Conservation (phyloP, 2,329 filamentous ascomycete species). For the Hirsutella rhossiliensis region DNA sequence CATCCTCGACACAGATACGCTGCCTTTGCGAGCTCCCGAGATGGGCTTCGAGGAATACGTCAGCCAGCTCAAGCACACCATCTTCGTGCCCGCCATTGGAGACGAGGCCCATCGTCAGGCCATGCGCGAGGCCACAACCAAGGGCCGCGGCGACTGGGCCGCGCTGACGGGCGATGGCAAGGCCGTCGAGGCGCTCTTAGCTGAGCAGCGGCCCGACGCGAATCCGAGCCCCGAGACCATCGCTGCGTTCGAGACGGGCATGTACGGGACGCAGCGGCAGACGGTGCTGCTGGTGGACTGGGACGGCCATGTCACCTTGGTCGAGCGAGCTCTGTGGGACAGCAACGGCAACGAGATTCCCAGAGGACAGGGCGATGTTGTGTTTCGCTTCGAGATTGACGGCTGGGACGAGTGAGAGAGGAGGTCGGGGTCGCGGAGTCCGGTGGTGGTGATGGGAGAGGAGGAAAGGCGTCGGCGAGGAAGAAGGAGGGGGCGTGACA, state of each 20-base stretch:
- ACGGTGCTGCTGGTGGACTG: conserved; percentile 50
- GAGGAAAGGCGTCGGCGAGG: not conserved
- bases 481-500: not conserved
- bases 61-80: conserved; percentile 41
- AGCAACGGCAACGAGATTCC: conserved; percentile 40
- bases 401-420: conserved; percentile 28
- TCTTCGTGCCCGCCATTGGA: conserved; percentile 50
- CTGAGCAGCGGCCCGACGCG: conserved; percentile 25
- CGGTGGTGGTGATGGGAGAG: not conserved
- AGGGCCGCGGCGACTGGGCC: conserved; percentile 24
- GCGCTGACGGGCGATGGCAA: conserved; percentile 20
- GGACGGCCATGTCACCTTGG: conserved; percentile 48
- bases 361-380: conserved; percentile 41
- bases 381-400: conserved; percentile 43
- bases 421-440: too few species aligned
- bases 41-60: conserved; percentile 42
- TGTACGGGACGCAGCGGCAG: conserved; percentile 55
- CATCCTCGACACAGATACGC: conserved; percentile 44
- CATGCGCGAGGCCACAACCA: conserved; percentile 29
- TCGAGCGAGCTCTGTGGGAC: conserved; percentile 49
- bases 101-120: conserved; percentile 29
- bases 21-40: conserved; percentile 29
- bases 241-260: conserved; percentile 41
- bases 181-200: conserved; percentile 22
- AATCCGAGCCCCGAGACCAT: conserved; percentile 9